These are phyloP conservation scores for Phragmites australis DNA, from an alignment of 176 grass and related monocot genomes.

Conservation along the genomic window DNA sequence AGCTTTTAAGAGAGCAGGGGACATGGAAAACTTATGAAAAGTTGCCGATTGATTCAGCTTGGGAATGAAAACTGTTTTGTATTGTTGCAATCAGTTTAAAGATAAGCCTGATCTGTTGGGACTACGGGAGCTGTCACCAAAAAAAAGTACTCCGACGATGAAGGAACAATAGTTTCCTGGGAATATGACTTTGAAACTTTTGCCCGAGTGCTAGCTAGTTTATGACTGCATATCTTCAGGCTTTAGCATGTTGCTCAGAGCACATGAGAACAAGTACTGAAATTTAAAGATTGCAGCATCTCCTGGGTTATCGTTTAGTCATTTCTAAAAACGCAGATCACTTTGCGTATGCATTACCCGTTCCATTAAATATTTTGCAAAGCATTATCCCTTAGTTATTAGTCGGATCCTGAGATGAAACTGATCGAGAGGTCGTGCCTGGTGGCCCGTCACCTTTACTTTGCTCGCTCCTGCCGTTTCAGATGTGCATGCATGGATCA, in stretches of 20 bases:
- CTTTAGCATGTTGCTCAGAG: slow-evolving; percentile 34
- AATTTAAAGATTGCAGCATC: background rate
- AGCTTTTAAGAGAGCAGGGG: background rate
- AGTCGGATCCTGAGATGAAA: background rate
- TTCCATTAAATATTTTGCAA: background rate
- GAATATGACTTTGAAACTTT: background rate
- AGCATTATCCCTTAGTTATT: background rate
- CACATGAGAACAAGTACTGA: background rate
- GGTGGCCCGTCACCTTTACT: background rate
- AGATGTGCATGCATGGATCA: background rate
- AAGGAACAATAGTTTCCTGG: background rate
- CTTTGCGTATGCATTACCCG: slow-evolving; percentile 4
- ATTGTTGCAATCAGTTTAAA: background rate
- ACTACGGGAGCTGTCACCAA: background rate
- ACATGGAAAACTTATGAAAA: background rate
- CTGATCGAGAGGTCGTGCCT: slow-evolving; percentile 3
- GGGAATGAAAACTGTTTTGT: background rate
- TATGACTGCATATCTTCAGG: background rate
- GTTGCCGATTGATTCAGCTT: background rate
- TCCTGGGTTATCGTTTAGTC: background rate
- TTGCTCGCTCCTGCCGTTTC: background rate
- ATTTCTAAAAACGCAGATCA: background rate
- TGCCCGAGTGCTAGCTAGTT: background rate
- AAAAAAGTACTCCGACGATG: background rate
- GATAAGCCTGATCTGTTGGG: background rate